Percentiles rank a stretch among this genome's conserved stretches.
These are phyloP conservation scores for Candida gorgasii DNA, from an alignment of 805 yeast genomes.

Conservation along the genomic window DNA sequence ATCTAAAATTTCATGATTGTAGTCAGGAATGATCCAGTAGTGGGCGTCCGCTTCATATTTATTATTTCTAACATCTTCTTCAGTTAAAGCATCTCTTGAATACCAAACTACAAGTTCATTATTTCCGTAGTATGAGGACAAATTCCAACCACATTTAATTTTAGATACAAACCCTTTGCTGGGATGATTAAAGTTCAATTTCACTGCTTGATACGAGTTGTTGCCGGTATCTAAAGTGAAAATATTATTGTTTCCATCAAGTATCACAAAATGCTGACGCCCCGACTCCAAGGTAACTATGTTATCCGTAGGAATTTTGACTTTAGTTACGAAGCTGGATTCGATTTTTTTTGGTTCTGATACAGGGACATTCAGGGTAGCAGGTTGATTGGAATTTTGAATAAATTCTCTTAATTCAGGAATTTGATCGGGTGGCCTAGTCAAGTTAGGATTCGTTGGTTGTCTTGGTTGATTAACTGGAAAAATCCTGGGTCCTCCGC, in stretches of 20 bases:
- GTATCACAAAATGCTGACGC: conserved; percentile 61
- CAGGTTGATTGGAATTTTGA: neutral
- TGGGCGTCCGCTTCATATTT: conserved; percentile 30
- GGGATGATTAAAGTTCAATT: conserved; percentile 31
- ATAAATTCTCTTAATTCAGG: conserved; percentile 12
- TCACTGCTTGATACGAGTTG: conserved; percentile 37
- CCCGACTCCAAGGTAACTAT: conserved; percentile 61
- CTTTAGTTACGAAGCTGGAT: conserved; percentile 26
- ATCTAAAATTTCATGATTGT: conserved; percentile 48
- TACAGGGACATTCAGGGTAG: neutral
- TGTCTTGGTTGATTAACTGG: conserved; percentile 2
- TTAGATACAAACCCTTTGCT: conserved; percentile 29
- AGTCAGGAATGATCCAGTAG: conserved; percentile 42
- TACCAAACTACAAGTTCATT: conserved; percentile 61
- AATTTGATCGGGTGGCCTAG: conserved; percentile 23
- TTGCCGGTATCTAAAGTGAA: conserved; percentile 65
- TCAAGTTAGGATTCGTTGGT: conserved; percentile 22
- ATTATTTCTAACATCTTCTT: conserved; percentile 20
- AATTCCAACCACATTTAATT: conserved; percentile 69
- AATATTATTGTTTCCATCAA: conserved; percentile 49
- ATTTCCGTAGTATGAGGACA: conserved; percentile 50
- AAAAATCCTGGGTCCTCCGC: conserved; percentile 7
- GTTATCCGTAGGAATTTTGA: conserved; percentile 19
- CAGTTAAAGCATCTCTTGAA: conserved; percentile 23
- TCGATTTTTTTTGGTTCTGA: conserved; percentile 15